Evolutionary conservation across 2,329 filamentous ascomycete genomes (phyloP), one percentile per base, ranked within the genome.

Genomic region (Beauveria medogensis): DNA sequence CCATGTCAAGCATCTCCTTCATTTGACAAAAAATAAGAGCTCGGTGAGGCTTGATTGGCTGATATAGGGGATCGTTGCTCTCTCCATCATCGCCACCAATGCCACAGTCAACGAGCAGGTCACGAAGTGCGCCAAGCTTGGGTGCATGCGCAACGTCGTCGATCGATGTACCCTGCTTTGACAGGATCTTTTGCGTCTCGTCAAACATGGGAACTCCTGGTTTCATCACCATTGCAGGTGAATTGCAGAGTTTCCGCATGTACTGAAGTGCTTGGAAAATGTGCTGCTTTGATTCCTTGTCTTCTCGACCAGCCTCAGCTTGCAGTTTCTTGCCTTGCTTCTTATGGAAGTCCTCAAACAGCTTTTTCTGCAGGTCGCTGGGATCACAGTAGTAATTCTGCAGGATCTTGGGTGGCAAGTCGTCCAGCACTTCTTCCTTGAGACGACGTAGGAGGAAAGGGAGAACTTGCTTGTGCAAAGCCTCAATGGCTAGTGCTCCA

Each of bases 1-100:
- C 95, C 85, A 99, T 97, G 73, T 99, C 94, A 26, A 99, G 82
- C 95, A 99, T 99, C 74, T 99, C 94, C 76, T 99, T 99, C 91
- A 99, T 97, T 73, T 99, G 94, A 69, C 94, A 99, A 80, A 99
- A 99, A 66, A 99, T 89, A 30, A 99, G 84, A 0, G 94, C 95
- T 50, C 94, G 90, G 72, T 99, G 94, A 34, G 93, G 94, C 64
- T 94, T 96, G 72, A 99, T 95, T 46, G 92, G 95, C 72, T 91
- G 82, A 69, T 86, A 86, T 18, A 86, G 76, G 2, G 83, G 82
- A 63, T 86, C 83, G 57, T 78, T 83, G 1, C 77, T 74, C 56
- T 84, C 82, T n/a, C 77, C 77, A 18, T 84, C 83, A 64, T 92
- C 87, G 44, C 89, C 82, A 37, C 94, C 94, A 69, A 99, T 99